Evolutionary conservation across 2,329 filamentous ascomycete species (phyloP).

Genomic region (Ophiostoma ulmi): DNA sequence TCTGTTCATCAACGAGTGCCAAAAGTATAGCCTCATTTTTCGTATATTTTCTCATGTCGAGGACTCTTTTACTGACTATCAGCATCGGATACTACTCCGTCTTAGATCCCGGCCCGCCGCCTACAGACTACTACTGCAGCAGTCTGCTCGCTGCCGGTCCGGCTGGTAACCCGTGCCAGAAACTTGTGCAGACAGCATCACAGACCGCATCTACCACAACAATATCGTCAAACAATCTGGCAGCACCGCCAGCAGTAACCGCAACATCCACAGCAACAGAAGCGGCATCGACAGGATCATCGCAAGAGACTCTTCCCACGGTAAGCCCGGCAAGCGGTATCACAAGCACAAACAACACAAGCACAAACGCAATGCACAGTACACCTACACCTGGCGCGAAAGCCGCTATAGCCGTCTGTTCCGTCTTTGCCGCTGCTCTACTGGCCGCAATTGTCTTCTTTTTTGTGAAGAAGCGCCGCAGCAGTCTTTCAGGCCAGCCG

Average conservation of each 20-base stretch:
- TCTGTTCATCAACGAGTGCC: conserved; percentile 47
- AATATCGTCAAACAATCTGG: neutral
- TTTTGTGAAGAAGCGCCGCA: conserved; percentile 30
- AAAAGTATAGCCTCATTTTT: conserved; percentile 38
- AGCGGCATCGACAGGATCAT: neutral
- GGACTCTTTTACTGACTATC: neutral
- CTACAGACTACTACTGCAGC: conserved; percentile 31
- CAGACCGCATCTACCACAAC: neutral
- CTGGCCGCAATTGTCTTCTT: conserved; percentile 38
- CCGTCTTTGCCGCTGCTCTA: conserved; percentile 37
- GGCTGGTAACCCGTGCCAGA: conserved; percentile 17
- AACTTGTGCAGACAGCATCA: neutral
- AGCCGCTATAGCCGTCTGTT: conserved; percentile 43
- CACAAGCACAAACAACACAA: neutral
- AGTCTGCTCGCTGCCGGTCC: conserved; percentile 21
- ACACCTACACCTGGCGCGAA: conserved; percentile 36
- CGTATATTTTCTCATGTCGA: neutral
- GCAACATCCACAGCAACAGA: neutral
- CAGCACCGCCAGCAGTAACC: neutral
- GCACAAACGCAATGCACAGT: neutral
- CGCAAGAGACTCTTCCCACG: neutral
- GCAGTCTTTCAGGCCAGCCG: conserved; percentile 18
- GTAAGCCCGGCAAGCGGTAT: neutral
- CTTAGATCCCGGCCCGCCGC: conserved; percentile 37
- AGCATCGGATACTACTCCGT: conserved; percentile 34